Evolutionary conservation across 169 alveolate species (phyloP), one percentile per base, ranked within the genome.

Genomic region (Cryptosporidium xiaoi): DNA sequence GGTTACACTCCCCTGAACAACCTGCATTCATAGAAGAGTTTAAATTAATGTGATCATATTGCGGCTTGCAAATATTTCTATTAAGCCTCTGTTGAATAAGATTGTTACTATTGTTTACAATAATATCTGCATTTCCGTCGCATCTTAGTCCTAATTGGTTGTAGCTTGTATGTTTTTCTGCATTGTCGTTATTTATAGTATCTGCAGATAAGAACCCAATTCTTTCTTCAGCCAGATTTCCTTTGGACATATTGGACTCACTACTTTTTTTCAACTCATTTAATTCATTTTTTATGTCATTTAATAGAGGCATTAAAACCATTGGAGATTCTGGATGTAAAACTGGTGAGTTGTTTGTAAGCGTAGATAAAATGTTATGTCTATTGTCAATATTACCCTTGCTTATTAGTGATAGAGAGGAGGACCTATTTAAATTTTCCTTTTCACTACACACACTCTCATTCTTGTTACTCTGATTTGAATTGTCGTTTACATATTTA

Each of bases 281-380:
- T 18, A 77, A 18, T n/a, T 77, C 87, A 53, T 77, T 77, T 18
- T 62, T 77, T 3, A 77, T 77, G 48, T 77, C 87, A 58, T 71
- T 58, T 13, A 77, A 64, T 24, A 77, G 64, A n/a, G 87, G 87
- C 87, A 77, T 77, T 16, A 77, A 62, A 7, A 77, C 56, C 71
- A 77, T 56, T 18, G 87, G 87, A 18, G 87, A 77, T 40, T 77
- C 87, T 62, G 87, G 87, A 34, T 77, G 64, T 51, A 77, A 34
- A 10, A 62, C 29, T 15, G 87, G 87, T 2, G 87, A 77, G 44
- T 56, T 77, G 29, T 44, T 77, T 31, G 87, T 56, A 33, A 77
- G 27, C 10, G 87, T 60, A 12, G 87, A 64, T 16, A 60, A 64
- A 31, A 77, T 62, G 15, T 31, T 48, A 36, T 40, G 31, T 18